Percentiles rank a stretch among this genome's conserved stretches.
Conservation (phyloP, 2,329 filamentous ascomycete species). For the Colletotrichum australisinense region DNA sequence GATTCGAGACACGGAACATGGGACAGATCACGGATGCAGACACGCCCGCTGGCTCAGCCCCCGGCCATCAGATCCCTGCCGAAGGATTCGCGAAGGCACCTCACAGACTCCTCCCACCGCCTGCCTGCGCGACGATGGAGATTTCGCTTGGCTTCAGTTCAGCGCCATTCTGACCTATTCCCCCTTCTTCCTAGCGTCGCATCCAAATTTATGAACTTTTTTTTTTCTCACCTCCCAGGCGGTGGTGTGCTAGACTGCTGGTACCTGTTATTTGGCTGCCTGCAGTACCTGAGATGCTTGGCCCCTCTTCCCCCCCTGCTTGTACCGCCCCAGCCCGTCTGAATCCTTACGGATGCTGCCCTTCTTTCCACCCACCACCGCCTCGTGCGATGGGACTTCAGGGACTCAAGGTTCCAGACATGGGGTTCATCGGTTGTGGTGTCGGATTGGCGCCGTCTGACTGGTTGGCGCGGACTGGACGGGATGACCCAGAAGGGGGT, state of each 20-base stretch:
- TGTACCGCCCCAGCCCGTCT: neutral
- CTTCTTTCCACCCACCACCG: neutral
- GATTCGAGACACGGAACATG: neutral
- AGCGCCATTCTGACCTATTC: neutral
- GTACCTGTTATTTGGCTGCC: neutral
- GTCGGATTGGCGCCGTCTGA: neutral
- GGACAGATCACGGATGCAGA: neutral
- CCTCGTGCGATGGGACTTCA: neutral
- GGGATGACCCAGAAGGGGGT: neutral
- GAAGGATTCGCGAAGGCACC: constrained; percentile 29
- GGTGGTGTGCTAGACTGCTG: neutral
- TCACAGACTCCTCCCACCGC: neutral
- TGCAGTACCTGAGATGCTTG: neutral
- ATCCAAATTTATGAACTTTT: neutral
- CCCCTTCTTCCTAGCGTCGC: constrained; percentile 7
- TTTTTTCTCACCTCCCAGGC: neutral
- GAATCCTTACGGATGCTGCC: neutral
- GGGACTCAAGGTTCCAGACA: neutral
- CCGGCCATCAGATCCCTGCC: constrained; percentile 4
- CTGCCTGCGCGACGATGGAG: neutral
- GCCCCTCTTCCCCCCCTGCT: neutral
- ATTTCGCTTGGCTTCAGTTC: constrained; percentile 3
- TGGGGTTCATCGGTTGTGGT: neutral
- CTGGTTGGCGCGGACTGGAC: neutral
- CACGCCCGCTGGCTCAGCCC: neutral